phyloP scores from a whole-genome alignment of 805 yeast genomes.

The Tetrapisispora arboricola region DNA sequence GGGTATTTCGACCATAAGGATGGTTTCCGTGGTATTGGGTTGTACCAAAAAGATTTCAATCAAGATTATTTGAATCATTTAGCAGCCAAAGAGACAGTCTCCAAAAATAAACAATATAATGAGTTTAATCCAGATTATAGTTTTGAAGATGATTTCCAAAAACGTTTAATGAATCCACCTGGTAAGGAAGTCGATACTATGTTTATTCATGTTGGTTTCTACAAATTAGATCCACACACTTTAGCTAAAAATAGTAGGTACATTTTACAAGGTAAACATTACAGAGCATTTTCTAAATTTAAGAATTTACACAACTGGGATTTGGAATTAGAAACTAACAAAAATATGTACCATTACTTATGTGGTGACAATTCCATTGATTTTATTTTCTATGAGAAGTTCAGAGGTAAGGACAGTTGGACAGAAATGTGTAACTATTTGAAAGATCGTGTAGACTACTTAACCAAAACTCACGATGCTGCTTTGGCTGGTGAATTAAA shows the following conservation, averaged over 20 bases:
- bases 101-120: constrained; percentile 6
- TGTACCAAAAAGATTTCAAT: constrained; percentile 36
- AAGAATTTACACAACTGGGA: constrained; percentile 15
- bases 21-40: constrained; percentile 33
- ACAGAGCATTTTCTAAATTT: constrained; percentile 15
- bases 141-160: constrained; percentile 8
- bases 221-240: constrained; percentile 29
- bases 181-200: constrained; percentile 15
- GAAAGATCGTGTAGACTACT: constrained; percentile 9
- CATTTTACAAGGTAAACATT: constrained; percentile 14
- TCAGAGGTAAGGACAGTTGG: constrained; percentile 10
- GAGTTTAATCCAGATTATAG: constrained; percentile 11
- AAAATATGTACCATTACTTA: constrained; percentile 9
- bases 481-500: constrained; percentile 1
- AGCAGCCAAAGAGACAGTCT: constrained; percentile 9
- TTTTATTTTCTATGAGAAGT: constrained; percentile 11
- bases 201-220: constrained; percentile 32
- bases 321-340: constrained; percentile 19
- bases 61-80: constrained; percentile 36
- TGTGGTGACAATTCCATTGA: constrained; percentile 12
- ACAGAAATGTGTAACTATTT: constrained; percentile 16
- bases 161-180: constrained; percentile 8
- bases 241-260: constrained; percentile 13
- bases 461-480: constrained; percentile 5
- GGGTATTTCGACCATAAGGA: constrained; percentile 27